Evolutionary conservation across 2,329 filamentous ascomycete species (phyloP).

Genomic region (Colletotrichum horii): DNA sequence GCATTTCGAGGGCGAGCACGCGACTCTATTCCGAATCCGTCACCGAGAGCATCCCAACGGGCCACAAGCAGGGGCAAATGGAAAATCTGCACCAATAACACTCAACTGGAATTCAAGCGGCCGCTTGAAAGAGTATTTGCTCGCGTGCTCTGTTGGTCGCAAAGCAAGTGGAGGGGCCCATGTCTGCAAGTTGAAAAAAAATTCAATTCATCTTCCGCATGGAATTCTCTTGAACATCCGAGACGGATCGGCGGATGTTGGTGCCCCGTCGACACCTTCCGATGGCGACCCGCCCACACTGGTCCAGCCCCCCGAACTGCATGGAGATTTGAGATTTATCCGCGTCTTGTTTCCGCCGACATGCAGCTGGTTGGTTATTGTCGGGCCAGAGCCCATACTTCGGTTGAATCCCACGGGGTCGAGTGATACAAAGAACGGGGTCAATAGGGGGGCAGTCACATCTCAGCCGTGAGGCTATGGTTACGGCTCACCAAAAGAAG

Average conservation of each 20-base stretch:
- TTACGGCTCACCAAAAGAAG: background rate
- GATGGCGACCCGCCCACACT: background rate
- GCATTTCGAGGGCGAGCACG: background rate
- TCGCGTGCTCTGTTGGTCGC: background rate
- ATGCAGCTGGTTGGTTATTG: background rate
- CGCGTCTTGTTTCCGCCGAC: background rate
- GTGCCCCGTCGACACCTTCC: background rate
- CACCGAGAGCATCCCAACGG: background rate
- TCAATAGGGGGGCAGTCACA: background rate
- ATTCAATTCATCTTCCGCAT: background rate
- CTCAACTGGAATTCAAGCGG: background rate
- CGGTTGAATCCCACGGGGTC: background rate
- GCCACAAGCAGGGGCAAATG: background rate
- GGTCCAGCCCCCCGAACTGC: background rate
- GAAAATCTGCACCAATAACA: background rate
- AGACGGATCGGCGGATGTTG: background rate
- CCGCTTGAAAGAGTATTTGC: background rate
- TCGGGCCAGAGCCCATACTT: background rate
- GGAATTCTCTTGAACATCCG: background rate
- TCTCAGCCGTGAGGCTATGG: background rate
- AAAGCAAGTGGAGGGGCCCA: background rate
- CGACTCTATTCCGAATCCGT: constrained; percentile 8
- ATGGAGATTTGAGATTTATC: background rate
- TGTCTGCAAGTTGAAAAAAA: background rate
- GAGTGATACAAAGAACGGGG: background rate